Evolutionary conservation across 495 filamentous ascomycete species (phyloP), one percentile per base, ranked within the genome.

Genomic region (Copromyces sp.): DNA sequence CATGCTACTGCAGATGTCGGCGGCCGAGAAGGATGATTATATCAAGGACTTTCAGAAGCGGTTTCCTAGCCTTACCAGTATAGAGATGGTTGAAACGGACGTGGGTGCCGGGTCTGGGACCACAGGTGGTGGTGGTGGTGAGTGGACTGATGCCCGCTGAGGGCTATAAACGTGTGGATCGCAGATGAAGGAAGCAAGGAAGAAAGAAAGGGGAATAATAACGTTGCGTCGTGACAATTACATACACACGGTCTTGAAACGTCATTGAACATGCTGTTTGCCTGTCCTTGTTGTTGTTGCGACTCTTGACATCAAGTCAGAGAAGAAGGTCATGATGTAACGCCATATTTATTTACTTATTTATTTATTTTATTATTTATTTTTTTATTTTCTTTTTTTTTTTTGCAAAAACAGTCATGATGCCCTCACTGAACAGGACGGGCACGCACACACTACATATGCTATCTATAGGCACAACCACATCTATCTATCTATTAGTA

Each of bases 71-170:
- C 83, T 97, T 35, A 89, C 87, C 32, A 89, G 91, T 1, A 84
- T 97, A 68, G 94, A 97, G 84, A 92, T 96, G 90, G 91, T 93
- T 39, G 93, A 87, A 76, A 75, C 81, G 69, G 92, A 86, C 70
- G 69, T 84, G 35, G 75, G 38, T 0, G 76, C 74, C 3, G 75
- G 78, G 69, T 73, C 74, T 68, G 32, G 24, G 20, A 70, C 39
- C n/a, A 44, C 17, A 16, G 72, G 68, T 69, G 44, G 69, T 37
- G 45, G 68, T 69, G 45, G 17, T 17, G 16, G 42, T 44, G 69
- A 47, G n/a, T 35, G 39, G 69, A 65, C 45, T 69, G 68, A 39
- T 40, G 37, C 53, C 53, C 53, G 24, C 12, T 32, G 14, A 61
- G 12, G 6, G 5, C 0, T 12, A 40, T 8, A 5, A 5, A 8